Evolutionary conservation across 495 filamentous ascomycete species (phyloP), one percentile per base, ranked within the genome.

Genomic region (Halenospora varia): DNA sequence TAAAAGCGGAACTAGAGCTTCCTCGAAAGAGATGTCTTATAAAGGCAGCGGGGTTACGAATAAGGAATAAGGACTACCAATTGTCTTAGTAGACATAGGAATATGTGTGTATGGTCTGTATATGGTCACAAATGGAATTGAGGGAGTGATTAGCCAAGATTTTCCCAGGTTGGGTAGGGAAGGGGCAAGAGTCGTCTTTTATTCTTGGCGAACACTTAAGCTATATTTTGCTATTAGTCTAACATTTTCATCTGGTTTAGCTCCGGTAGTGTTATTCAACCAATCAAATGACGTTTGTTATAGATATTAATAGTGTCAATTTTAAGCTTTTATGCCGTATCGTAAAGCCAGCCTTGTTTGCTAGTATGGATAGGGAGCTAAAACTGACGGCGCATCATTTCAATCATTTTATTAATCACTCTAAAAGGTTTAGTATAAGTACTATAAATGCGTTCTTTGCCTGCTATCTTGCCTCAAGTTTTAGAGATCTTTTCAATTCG

Each of bases 21-120:
- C 18, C 29, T 42, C 18, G 25, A 11, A 15, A 42, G 18, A 42
- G 29, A 53, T 39, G 11, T 53, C 22, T 53, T 15, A 17, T 53
- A 23, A 53, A 53, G 15, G 50, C 25, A 53, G 50, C 24, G 25
- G 25, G 50, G 39, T 25, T 53, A 22, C 22, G 22, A 53, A 53
- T 23, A 53, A 53, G 25, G 50, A 53, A 53, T 53, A 53, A 53
- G 25, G 50, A 17, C 24, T n/a, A n/a, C n/a, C n/a, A 53, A 39
- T 25, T 35, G 8, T 35, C 50, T 22, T 53, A 53, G 15, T 53
- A 53, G 24, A 18, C 22, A 53, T 15, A 15, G 22, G 24, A 19
- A 15, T 24, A 53, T 19, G 48, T n/a, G 13, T 35, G 29, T 35
- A 35, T 35, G 29, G 29, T 35, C 29, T 35, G n/a, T 47, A 47